phyloP scores from a whole-genome alignment of 2,329 filamentous ascomycete species.

The Apiospora aurea region DNA sequence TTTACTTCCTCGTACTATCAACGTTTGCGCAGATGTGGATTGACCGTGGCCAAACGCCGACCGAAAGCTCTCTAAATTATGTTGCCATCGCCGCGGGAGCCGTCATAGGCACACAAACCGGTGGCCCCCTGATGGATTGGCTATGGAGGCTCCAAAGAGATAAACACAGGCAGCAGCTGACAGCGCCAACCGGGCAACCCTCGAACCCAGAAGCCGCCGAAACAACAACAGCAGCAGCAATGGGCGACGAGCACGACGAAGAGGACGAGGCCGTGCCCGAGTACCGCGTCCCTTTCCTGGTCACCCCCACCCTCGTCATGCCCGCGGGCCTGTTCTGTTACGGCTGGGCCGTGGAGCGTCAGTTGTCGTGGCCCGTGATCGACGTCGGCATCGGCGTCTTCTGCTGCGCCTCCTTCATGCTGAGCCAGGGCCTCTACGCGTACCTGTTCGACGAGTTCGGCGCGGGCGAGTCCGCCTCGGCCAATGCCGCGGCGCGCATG shows the following conservation, averaged over 20 bases:
- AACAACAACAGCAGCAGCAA: background rate
- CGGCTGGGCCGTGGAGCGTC: conserved; percentile 51
- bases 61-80: conserved; percentile 68
- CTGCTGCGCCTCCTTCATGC: conserved; percentile 43
- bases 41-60: conserved; percentile 58
- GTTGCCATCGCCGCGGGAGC: conserved; percentile 70
- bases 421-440: conserved; percentile 40
- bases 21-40: conserved; percentile 68
- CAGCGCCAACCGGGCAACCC: background rate
- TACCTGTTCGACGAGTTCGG: conserved; percentile 55
- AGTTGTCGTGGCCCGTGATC: conserved; percentile 46
- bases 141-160: conserved; percentile 28
- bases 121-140: conserved; percentile 51
- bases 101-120: conserved; percentile 59
- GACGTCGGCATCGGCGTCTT: conserved; percentile 45
- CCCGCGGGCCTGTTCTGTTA: conserved; percentile 49
- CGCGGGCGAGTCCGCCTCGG: conserved; percentile 51
- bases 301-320: conserved; percentile 55
- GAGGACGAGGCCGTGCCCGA: conserved; percentile 54
- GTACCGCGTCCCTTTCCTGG: conserved; percentile 65
- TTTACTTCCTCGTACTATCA: conserved; percentile 69
- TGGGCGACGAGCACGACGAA: background rate
- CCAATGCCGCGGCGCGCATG: conserved; percentile 55
- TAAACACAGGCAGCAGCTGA: too few relatives aligned
- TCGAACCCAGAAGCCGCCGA: background rate